phyloP scores from a whole-genome alignment of 495 filamentous ascomycete species.

The Cetradonia linearis region DNA sequence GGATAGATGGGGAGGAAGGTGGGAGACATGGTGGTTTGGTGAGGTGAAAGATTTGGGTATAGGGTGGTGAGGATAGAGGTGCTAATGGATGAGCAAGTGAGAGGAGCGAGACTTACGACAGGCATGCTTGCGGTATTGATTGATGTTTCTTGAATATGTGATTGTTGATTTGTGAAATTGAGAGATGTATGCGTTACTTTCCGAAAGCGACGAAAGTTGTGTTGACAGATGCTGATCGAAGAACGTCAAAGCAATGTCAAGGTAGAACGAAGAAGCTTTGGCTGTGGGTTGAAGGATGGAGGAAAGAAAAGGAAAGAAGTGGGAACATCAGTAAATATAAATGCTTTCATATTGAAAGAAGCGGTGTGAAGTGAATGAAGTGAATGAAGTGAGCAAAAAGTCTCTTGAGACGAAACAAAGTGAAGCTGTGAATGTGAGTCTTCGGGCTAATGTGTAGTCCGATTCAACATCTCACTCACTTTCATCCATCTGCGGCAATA shows the following conservation, averaged over 20 bases:
- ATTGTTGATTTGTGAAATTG: not conserved
- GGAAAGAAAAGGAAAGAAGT: not conserved
- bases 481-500: not conserved
- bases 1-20: no score
- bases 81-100: no score
- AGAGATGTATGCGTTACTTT: not conserved
- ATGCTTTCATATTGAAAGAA: not conserved
- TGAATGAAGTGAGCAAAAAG: no score
- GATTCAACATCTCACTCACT: not conserved
- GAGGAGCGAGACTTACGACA: not conserved
- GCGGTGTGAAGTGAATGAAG: slow-evolving; percentile 1
- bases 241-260: not conserved
- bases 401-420: no score
- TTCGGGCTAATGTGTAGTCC: not conserved
- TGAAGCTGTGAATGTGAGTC: not conserved
- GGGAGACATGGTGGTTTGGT: no score
- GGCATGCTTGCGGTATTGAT: not conserved
- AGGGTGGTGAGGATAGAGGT: not conserved
- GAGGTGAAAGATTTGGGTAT: not conserved
- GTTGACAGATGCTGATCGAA: not conserved
- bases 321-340: not conserved
- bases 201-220: not conserved
- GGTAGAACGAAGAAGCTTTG: no score
- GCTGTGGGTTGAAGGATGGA: not conserved
- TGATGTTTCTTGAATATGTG: not conserved